Evolutionary conservation across 2,329 filamentous ascomycete genomes (phyloP).

Genomic region (Penicillium sp.): DNA sequence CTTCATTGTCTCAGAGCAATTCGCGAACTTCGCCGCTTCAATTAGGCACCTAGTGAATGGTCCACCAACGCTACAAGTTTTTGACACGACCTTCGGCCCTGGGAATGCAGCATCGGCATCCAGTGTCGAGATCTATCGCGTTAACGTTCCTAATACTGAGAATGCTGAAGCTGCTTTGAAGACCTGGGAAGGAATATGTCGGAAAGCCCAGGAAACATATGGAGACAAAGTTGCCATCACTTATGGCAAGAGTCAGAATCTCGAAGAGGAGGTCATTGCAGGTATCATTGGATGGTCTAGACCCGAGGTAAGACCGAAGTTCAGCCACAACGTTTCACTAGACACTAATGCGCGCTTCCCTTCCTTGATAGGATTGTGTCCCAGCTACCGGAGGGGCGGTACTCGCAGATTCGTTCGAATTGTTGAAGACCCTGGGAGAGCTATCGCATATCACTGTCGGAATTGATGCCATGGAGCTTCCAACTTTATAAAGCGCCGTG

Average conservation of each 20-base stretch:
- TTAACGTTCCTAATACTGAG: not conserved
- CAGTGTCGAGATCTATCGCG: slow-evolving; percentile 17
- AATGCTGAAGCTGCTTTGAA: not conserved
- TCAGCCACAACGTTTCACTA: not conserved
- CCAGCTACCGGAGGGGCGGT: not conserved
- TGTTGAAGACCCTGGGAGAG: not conserved
- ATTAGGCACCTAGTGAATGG: slow-evolving; percentile 17
- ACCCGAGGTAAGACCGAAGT: not conserved
- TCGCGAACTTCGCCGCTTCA: slow-evolving; percentile 5
- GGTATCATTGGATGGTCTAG: slow-evolving; percentile 11
- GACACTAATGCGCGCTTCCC: not conserved
- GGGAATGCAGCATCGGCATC: slow-evolving; percentile 9
- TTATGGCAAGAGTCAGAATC: slow-evolving; percentile 18
- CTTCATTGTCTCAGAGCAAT: slow-evolving; percentile 18
- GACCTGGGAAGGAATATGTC: slow-evolving; percentile 6
- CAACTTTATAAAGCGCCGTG: not conserved
- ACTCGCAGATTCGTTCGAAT: not conserved
- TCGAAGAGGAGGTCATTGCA: slow-evolving; percentile 11
- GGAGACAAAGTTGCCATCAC: not conserved
- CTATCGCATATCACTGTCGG: not conserved
- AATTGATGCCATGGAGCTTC: not conserved
- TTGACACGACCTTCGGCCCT: slow-evolving; percentile 14
- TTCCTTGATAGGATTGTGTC: not conserved
- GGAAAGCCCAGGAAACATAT: not conserved
- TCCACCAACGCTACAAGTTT: slow-evolving; percentile 17